Percentiles rank a stretch among this genome's conserved stretches.
These are phyloP conservation scores for Solanum chmielewskii DNA, from an alignment of 257 asterid species.

Conservation along the genomic window DNA sequence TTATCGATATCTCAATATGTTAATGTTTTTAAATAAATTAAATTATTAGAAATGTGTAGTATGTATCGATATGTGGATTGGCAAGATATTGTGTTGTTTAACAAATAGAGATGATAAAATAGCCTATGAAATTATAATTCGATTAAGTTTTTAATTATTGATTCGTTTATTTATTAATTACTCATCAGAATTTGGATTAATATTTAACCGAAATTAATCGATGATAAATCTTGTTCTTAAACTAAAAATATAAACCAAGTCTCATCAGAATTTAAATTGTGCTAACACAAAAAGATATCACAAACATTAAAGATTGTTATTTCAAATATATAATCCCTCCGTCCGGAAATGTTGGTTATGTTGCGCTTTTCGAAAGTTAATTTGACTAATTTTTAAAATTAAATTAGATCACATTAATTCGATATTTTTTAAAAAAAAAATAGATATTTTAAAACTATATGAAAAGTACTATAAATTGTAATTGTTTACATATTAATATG, in stretches of 20 bases:
- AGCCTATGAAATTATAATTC: not conserved
- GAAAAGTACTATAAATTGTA: too few species aligned
- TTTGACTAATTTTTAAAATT: too few species aligned
- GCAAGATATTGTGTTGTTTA: not conserved
- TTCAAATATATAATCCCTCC: too few species aligned
- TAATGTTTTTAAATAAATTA: not conserved
- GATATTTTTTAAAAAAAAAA: too few species aligned
- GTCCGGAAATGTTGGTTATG: too few species aligned
- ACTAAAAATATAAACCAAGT: not conserved
- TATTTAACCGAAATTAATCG: not conserved
- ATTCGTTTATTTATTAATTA: too few species aligned
- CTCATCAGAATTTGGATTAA: too few species aligned
- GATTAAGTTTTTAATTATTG: not conserved
- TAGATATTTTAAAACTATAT: too few species aligned
- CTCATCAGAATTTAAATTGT: not conserved
- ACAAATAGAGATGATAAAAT: not conserved
- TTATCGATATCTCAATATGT: rapidly evolving
- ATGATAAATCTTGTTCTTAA: not conserved
- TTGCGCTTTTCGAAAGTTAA: too few species aligned
- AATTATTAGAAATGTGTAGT: not conserved
- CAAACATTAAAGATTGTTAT: not conserved
- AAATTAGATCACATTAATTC: too few species aligned
- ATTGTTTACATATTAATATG: too few species aligned
- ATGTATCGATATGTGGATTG: not conserved
- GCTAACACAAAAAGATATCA: not conserved